These are phyloP conservation scores for Globisporangium middletonii DNA, from an alignment of 352 stramenopile species.

Conservation along the genomic window DNA sequence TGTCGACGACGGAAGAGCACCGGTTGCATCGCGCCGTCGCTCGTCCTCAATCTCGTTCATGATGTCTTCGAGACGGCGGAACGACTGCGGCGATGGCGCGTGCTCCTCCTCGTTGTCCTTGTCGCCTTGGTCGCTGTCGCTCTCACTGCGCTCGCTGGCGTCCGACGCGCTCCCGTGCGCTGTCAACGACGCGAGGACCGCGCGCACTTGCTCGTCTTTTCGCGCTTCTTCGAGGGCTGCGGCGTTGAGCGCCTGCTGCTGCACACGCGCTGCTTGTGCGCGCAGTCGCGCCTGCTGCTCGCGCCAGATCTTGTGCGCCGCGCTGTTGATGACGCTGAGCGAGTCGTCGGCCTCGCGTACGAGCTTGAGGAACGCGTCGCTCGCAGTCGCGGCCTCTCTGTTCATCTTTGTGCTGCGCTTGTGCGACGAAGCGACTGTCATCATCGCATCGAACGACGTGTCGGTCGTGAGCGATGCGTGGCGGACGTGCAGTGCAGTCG, in stretches of 20 bases:
- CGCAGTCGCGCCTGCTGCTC: slow-evolving; percentile 32
- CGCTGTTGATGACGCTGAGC: slow-evolving; percentile 60
- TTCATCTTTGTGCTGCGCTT: not conserved
- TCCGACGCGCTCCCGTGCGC: not conserved
- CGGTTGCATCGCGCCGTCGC: slow-evolving; percentile 7
- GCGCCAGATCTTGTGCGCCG: slow-evolving; percentile 40
- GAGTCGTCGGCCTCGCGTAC: slow-evolving; percentile 60
- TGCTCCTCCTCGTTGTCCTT: not conserved
- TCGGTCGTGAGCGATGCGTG: not conserved
- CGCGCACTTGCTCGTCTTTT: slow-evolving; percentile 17
- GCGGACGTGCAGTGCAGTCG: not conserved
- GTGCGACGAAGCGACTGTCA: not conserved
- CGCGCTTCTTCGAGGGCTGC: slow-evolving; percentile 1
- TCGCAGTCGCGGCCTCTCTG: not conserved
- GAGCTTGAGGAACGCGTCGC: slow-evolving; percentile 31
- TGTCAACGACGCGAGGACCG: slow-evolving; percentile 25
- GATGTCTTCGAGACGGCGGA: slow-evolving; percentile 34
- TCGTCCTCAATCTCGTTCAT: slow-evolving; percentile 38
- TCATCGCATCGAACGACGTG: too few species aligned
- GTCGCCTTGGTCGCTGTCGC: slow-evolving; percentile 5
- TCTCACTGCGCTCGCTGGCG: not conserved
- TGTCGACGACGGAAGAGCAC: not conserved
- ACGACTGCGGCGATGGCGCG: not conserved
- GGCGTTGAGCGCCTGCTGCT: slow-evolving; percentile 2
- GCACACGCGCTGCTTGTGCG: slow-evolving; percentile 1